Evolutionary conservation across 768 basidiomycete species (phyloP).

Genomic region (Termitomyces sp.): DNA sequence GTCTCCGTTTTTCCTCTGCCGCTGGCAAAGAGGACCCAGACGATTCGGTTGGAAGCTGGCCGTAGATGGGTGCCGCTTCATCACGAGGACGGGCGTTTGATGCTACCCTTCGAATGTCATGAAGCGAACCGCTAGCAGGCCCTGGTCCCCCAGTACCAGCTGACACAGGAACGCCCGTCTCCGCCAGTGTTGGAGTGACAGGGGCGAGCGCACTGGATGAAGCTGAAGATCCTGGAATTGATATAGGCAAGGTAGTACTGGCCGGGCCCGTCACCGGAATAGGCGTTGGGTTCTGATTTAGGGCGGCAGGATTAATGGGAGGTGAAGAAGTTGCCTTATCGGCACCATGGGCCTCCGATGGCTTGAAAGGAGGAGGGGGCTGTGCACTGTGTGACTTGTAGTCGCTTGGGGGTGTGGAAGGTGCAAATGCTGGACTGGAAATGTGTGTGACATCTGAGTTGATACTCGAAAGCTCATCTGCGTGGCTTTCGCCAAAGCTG

Average conservation of each 20-base stretch:
- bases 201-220: conserved; percentile 26
- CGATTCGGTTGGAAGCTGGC: conserved; percentile 19
- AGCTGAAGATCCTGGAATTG: conserved; percentile 30
- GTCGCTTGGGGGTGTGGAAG: conserved; percentile 41
- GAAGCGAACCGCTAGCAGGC: conserved; percentile 63
- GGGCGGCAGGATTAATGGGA: conserved; percentile 24
- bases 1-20: conserved; percentile 66
- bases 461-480: conserved; percentile 65
- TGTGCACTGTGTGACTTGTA: conserved; percentile 18
- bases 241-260: conserved; percentile 22
- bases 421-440: conserved; percentile 29
- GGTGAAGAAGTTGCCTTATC: conserved; percentile 23
- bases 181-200: conserved; percentile 65
- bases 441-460: conserved; percentile 27
- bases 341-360: conserved; percentile 10
- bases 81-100: conserved; percentile 33
- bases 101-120: conserved; percentile 44
- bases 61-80: conserved; percentile 27
- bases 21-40: conserved; percentile 42
- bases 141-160: conserved; percentile 62
- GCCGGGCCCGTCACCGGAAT: conserved; percentile 28
- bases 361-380: conserved; percentile 17
- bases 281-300: conserved; percentile 20
- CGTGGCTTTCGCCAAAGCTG: conserved; percentile 85
- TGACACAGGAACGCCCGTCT: conserved; percentile 71